A percentile compares a stretch with the other conserved stretches of the same genome.
Evolutionary conservation across 169 alveolate species (phyloP).

Genomic region (Pseudocohnilembus persalinus): DNA sequence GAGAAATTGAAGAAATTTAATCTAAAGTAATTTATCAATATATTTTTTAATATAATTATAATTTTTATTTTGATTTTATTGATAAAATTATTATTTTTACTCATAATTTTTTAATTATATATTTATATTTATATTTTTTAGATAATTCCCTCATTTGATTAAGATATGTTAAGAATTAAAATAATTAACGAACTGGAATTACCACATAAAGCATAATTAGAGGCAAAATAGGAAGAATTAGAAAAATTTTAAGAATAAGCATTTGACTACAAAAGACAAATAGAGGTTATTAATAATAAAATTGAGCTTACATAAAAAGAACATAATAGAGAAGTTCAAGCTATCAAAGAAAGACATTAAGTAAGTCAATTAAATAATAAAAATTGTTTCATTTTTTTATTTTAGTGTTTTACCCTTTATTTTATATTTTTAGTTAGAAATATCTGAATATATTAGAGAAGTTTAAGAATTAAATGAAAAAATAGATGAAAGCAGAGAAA

Average conservation of each 20-base stretch:
- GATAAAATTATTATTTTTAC: too few relatives aligned
- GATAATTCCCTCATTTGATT: conserved; percentile 40
- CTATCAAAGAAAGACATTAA: conserved; percentile 26
- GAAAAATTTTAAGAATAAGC: conserved; percentile 33
- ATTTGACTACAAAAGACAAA: conserved; percentile 32
- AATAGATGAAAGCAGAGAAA: conserved; percentile 38
- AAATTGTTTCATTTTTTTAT: background rate
- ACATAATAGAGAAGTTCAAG: conserved; percentile 19
- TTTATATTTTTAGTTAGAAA: conserved; percentile 2
- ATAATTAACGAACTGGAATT: conserved; percentile 45
- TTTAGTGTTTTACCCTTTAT: background rate
- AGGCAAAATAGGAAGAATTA: conserved; percentile 31
- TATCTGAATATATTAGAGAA: conserved; percentile 25
- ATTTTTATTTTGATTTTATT: too few relatives aligned
- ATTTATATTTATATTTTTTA: too few relatives aligned
- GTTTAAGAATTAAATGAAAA: conserved; percentile 10
- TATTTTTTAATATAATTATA: too few relatives aligned
- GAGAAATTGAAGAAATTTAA: conserved; percentile 47
- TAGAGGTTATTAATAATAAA: conserved; percentile 20
- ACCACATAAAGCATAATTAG: conserved; percentile 41
- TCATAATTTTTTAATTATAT: too few relatives aligned
- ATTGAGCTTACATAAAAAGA: conserved; percentile 23
- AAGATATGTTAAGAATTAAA: conserved; percentile 50
- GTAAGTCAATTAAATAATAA: background rate
- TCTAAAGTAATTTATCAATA: background rate